These are phyloP conservation scores for Claviceps fusiformis DNA, from an alignment of 2,329 filamentous ascomycete species.

Conservation along the genomic window DNA sequence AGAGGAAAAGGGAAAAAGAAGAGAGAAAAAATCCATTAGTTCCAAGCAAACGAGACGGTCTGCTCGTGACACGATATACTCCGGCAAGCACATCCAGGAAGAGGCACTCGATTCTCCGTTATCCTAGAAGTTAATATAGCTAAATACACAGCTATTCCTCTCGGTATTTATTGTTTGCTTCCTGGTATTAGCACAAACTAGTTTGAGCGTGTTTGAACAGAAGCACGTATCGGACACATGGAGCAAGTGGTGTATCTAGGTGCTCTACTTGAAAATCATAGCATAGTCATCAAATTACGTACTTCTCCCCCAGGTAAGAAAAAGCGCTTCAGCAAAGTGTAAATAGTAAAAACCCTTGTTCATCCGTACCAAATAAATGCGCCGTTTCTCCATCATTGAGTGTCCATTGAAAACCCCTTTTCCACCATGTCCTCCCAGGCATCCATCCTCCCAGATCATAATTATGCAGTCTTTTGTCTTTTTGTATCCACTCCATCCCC, in stretches of 20 bases:
- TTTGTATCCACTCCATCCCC: slow-evolving; percentile 31
- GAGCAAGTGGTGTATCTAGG: not conserved
- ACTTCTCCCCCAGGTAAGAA: not conserved
- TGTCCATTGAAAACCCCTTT: not conserved
- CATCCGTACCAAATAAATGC: slow-evolving; percentile 10
- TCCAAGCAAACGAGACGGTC: too few relatives aligned
- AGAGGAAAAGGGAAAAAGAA: too few relatives aligned
- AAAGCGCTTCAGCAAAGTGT: not conserved
- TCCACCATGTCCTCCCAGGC: not conserved
- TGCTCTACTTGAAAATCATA: not conserved
- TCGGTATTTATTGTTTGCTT: not conserved
- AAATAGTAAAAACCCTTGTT: not conserved
- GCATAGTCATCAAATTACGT: not conserved
- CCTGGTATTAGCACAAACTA: not conserved
- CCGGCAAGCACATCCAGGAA: too few relatives aligned
- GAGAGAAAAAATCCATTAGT: too few relatives aligned
- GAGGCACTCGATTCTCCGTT: too few relatives aligned
- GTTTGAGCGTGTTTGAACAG: not conserved
- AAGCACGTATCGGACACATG: not conserved
- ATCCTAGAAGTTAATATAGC: too few relatives aligned
- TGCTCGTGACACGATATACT: too few relatives aligned
- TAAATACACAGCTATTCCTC: too few relatives aligned
- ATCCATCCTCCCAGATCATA: not conserved
- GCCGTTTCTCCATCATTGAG: slow-evolving; percentile 8
- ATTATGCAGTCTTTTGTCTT: slow-evolving; percentile 30